Percentiles rank a stretch among this genome's conserved stretches.
These are phyloP conservation scores for Urostyla sp. DNA, from an alignment of 73 alveolate genomes.

Conservation along the genomic window DNA sequence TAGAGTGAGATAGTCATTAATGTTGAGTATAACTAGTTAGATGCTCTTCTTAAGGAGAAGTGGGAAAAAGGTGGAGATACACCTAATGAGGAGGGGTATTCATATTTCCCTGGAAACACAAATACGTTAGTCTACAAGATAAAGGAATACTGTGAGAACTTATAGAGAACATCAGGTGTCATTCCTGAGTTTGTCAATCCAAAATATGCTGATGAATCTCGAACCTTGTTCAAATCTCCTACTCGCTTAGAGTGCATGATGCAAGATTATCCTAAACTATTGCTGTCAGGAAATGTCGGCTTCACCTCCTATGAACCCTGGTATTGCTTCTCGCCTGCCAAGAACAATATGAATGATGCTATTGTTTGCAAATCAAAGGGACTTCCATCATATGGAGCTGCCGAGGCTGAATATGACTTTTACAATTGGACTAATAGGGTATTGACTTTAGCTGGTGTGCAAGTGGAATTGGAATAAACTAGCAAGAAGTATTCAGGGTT, in stretches of 20 bases:
- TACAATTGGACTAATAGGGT: slow-evolving; percentile 79
- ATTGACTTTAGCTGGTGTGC: slow-evolving; percentile 84
- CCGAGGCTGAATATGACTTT: slow-evolving; percentile 90
- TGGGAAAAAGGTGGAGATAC: slow-evolving; percentile 94
- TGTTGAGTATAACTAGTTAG: slow-evolving; percentile 97
- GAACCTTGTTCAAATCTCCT: slow-evolving; percentile 93
- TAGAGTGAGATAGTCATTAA: slow-evolving; percentile 77
- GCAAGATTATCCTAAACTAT: slow-evolving; percentile 98
- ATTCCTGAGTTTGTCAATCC: slow-evolving; percentile 99
- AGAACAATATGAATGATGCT: slow-evolving; percentile 94
- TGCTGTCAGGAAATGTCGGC: slow-evolving; percentile 88
- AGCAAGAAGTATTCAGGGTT: slow-evolving; percentile 78
- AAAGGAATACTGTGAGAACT: slow-evolving; percentile 77
- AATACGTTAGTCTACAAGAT: slow-evolving; percentile 86
- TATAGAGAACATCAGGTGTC: slow-evolving; percentile 91
- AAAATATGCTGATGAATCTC: slow-evolving; percentile 94
- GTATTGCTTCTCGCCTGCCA: slow-evolving; percentile 96
- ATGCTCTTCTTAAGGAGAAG: slow-evolving; percentile 89
- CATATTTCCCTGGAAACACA: slow-evolving; percentile 97
- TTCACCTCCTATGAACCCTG: slow-evolving; percentile 92
- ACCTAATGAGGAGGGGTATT: slow-evolving; percentile 82
- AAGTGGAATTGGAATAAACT: slow-evolving; percentile 65
- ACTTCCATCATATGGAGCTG: slow-evolving; percentile 88
- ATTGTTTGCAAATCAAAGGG: slow-evolving; percentile 74
- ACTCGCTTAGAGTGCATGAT: slow-evolving; percentile 98